Percentiles rank a stretch among this genome's conserved stretches.
phyloP scores from a whole-genome alignment of 208 protist species.

The Trypanosoma theileri region DNA sequence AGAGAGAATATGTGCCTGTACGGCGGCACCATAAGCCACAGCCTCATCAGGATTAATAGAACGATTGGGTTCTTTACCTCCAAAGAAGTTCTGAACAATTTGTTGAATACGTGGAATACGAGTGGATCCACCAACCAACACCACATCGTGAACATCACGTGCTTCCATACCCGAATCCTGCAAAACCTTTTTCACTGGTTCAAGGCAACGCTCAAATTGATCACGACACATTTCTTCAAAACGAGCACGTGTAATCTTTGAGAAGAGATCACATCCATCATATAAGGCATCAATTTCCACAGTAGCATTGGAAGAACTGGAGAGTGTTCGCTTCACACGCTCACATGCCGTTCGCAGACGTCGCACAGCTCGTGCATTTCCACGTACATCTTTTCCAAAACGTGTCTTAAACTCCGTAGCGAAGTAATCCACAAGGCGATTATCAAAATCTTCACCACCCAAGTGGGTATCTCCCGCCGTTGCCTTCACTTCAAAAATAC shows the following conservation, averaged over 20 bases:
- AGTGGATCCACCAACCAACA: conserved; percentile 96
- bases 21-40: conserved; percentile 94
- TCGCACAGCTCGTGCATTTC: conserved; percentile 70
- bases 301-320: conserved; percentile 85
- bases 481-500: conserved; percentile 99
- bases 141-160: conserved; percentile 90
- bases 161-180: conserved; percentile 88
- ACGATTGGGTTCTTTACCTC: conserved; percentile 92
- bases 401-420: conserved; percentile 94
- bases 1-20: conserved; percentile 96
- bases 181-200: conserved; percentile 87
- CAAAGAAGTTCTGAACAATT: conserved; percentile 95
- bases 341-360: conserved; percentile 89
- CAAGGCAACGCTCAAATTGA: conserved; percentile 86
- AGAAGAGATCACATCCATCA: conserved; percentile 98
- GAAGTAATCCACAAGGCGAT: conserved; percentile 97
- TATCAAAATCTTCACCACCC: conserved; percentile 99
- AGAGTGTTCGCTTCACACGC: conserved; percentile 98
- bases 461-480: conserved; percentile 99
- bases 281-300: conserved; percentile 98
- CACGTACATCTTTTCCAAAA: conserved; percentile 70
- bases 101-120: conserved; percentile 99
- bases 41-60: conserved; percentile 94
- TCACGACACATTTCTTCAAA: conserved; percentile 97
- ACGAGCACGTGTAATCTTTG: conserved; percentile 96